Evolutionary conservation across 192 early-diverging fungal species (phyloP).

Genomic region (Spizellomyces punctatus): DNA sequence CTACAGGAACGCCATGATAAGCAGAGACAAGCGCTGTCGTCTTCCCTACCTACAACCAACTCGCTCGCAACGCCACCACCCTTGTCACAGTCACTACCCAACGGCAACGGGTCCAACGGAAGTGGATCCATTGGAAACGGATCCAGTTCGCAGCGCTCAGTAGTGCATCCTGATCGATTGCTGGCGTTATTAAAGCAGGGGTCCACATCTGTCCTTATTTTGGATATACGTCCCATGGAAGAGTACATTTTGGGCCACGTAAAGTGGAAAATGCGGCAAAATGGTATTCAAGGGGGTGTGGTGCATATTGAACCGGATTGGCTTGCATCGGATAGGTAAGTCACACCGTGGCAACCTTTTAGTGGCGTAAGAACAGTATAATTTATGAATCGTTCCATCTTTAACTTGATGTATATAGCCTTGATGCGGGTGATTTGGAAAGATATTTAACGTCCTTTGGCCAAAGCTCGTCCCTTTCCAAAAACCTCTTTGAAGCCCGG

Average conservation of each 20-base stretch:
- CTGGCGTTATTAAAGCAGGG: slow-evolving; percentile 16
- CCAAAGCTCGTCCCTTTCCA: slow-evolving; percentile 41
- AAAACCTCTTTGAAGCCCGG: slow-evolving; percentile 61
- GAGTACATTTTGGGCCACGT: slow-evolving; percentile 71
- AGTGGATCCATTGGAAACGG: background rate
- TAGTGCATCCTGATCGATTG: slow-evolving; percentile 29
- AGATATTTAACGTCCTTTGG: slow-evolving; percentile 32
- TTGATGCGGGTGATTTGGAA: slow-evolving; percentile 15
- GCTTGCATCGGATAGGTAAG: slow-evolving; percentile 21
- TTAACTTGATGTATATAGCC: background rate
- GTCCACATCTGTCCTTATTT: slow-evolving; percentile 50
- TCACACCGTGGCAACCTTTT: background rate
- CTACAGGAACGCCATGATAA: slow-evolving; percentile 13
- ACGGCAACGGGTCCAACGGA: background rate
- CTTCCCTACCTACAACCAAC: background rate
- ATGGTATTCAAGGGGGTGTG: slow-evolving; percentile 37
- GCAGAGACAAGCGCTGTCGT: background rate
- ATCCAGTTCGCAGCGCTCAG: slow-evolving; percentile 9
- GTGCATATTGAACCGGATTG: slow-evolving; percentile 78
- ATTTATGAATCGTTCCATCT: background rate
- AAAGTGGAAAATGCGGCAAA: slow-evolving; percentile 45
- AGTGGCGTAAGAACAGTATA: too few species aligned
- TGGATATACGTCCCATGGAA: slow-evolving; percentile 78
- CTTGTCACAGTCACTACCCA: background rate
- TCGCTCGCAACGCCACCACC: slow-evolving; percentile 4